Evolutionary conservation across 306 rosid genomes (phyloP).

Genomic region (Aeschynomene evenia): DNA sequence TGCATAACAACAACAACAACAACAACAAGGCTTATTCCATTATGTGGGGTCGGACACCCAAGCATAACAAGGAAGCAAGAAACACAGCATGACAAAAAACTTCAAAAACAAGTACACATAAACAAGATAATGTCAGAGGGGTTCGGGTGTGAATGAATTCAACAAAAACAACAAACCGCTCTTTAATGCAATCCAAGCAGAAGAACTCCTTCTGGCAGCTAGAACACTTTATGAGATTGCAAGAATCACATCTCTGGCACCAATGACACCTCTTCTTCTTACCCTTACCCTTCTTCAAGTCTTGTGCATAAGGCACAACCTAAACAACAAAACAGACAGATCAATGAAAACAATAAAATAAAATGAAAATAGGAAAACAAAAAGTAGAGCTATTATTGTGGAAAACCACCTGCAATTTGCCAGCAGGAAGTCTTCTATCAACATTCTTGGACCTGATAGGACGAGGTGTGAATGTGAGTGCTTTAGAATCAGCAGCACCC

Average conservation of each 20-base stretch:
- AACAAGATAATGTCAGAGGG: not conserved
- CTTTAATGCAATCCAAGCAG: conserved; percentile 81
- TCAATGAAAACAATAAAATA: not conserved
- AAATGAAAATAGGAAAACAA: not conserved
- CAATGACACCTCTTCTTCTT: conserved; percentile 77
- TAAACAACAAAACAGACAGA: conserved; percentile 18
- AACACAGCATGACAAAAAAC: conserved; percentile 25
- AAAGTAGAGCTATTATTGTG: not conserved
- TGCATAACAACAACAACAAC: too few relatives aligned
- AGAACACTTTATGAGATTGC: conserved; percentile 66
- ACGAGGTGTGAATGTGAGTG: conserved; percentile 44
- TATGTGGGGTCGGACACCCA: too few relatives aligned
- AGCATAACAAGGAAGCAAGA: conserved; percentile 7
- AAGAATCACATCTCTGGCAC: conserved; percentile 65
- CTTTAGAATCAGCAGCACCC: conserved; percentile 39
- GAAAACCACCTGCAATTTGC: conserved; percentile 65
- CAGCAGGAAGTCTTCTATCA: conserved; percentile 63
- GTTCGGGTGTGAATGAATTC: not conserved
- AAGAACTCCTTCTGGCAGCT: conserved; percentile 80
- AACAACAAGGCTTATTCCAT: too few relatives aligned
- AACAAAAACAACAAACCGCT: conserved; percentile 57
- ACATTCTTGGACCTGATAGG: conserved; percentile 88
- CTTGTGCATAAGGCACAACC: conserved; percentile 56
- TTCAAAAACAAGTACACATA: conserved; percentile 1
- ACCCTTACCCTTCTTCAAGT: conserved; percentile 42